Base-by-base conservation (phyloP, 1,284 basidiomycete species). In the Coniferiporia sulphurascens region DNA sequence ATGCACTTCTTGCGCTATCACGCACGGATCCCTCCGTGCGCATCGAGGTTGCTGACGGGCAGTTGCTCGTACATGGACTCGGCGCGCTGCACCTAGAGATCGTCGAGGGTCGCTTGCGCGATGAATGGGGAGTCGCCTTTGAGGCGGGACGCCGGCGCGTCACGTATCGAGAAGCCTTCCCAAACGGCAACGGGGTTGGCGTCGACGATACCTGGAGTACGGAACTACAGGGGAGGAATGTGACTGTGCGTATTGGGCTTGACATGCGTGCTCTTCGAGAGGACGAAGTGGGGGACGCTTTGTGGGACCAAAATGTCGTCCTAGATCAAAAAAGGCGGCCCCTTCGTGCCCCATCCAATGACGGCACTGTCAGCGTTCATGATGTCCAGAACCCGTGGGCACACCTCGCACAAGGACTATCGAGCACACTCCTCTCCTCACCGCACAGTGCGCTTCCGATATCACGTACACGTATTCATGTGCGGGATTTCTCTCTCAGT, bases 11-110 rank as follows among this genome's bases (percentile, higher is more conserved):
- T 38, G 78, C 89, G 6, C 77, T 95, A 22, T 77, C 85, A n/a
- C 86, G 92, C 8, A 95, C 93, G 0, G 92, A 95, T 67, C 92
- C 92, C 12, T 93, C 89, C 1, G 81, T 94, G 34, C 85, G 90
- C 4, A 76, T 88, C 21, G 90, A 92, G 60, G 75, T 76, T 8
- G 85, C 89, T 57, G 91, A 94, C 62, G 91, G 91, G 0, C 92
- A 95, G 67, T 78, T 91, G 41, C 79, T 95, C 41, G 79, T 93
- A 1, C 89, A 93, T 65, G 92, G 92, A 3, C 82, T 95, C 58
- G 92, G 92, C 12, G 84, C 89, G 43, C 78, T 95, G 32, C 92
- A 95, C 69, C 80, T 95, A 6, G 93, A 95, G 70, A 94, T 95
- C 59, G 81, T 93, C 1, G 89, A 92, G 71, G 84, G 85, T 41